Conservation (phyloP, 106 monocot species). For the Dioscorea dumetorum region DNA sequence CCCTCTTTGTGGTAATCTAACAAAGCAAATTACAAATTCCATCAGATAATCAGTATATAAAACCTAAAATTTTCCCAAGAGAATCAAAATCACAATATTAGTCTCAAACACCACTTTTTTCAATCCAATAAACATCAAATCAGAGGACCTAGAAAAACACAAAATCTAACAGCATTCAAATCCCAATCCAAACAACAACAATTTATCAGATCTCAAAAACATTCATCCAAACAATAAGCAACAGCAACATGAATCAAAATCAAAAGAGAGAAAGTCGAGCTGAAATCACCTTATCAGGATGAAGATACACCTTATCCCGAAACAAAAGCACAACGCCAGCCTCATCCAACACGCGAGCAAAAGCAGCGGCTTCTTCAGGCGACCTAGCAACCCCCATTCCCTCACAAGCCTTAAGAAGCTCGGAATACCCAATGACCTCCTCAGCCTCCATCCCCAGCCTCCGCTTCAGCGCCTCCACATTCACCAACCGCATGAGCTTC, state of each 20-base stretch:
- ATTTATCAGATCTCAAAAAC: too few relatives aligned
- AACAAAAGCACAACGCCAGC: slow-evolving; percentile 87
- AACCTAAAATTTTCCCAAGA: too few relatives aligned
- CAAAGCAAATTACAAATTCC: too few relatives aligned
- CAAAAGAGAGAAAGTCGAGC: not conserved
- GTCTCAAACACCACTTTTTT: too few relatives aligned
- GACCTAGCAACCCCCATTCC: slow-evolving; percentile 49
- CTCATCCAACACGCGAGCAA: slow-evolving; percentile 72
- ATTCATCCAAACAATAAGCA: too few relatives aligned
- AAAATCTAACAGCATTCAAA: not conserved
- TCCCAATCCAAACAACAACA: not conserved
- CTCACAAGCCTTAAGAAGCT: slow-evolving; percentile 68
- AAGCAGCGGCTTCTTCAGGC: slow-evolving; percentile 57
- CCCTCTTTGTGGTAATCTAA: too few relatives aligned
- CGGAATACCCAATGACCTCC: slow-evolving; percentile 67
- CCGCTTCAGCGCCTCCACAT: slow-evolving; percentile 82
- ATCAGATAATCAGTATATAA: too few relatives aligned
- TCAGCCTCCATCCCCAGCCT: slow-evolving; percentile 49
- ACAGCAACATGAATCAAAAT: not conserved
- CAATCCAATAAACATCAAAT: too few relatives aligned
- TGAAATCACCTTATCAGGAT: slow-evolving; percentile 71
- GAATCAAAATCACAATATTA: too few relatives aligned
- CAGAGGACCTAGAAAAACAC: not conserved
- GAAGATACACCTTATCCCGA: slow-evolving; percentile 85
- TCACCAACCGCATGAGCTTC: slow-evolving; percentile 75